phyloP scores from a whole-genome alignment of 2,329 filamentous ascomycete species.

The Ophiostoma perfectum region DNA sequence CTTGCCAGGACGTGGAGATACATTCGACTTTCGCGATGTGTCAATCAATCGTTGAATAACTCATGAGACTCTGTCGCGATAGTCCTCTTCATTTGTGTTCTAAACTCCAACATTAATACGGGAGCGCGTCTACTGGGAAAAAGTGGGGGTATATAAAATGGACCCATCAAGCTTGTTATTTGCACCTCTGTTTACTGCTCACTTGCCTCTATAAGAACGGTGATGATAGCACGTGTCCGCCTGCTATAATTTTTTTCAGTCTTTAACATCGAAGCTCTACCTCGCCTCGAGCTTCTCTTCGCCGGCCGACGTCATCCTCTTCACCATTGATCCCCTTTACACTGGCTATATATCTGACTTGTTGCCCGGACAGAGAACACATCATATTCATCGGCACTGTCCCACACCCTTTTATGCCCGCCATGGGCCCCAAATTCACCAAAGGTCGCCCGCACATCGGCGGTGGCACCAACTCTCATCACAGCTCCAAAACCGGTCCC shows the following conservation, averaged over 20 bases:
- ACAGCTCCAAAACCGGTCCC: background rate
- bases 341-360: background rate
- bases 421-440: constrained; percentile 1
- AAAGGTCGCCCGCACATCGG: background rate
- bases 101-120: background rate
- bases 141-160: background rate
- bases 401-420: background rate
- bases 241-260: constrained; percentile 3
- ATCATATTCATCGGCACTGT: background rate
- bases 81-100: background rate
- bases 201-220: background rate
- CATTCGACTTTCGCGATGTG: too few relatives aligned
- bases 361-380: background rate
- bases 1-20: too few relatives aligned
- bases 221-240: background rate
- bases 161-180: background rate
- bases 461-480: background rate
- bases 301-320: background rate
- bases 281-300: background rate
- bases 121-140: background rate
- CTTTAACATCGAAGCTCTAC: background rate
- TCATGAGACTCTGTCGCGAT: background rate
- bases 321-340: background rate
- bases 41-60: background rate
- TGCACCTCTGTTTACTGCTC: background rate